Percentiles rank a stretch among this genome's conserved stretches.
Conservation (phyloP, 2,329 filamentous ascomycete genomes). For the Aspergillus flavus region DNA sequence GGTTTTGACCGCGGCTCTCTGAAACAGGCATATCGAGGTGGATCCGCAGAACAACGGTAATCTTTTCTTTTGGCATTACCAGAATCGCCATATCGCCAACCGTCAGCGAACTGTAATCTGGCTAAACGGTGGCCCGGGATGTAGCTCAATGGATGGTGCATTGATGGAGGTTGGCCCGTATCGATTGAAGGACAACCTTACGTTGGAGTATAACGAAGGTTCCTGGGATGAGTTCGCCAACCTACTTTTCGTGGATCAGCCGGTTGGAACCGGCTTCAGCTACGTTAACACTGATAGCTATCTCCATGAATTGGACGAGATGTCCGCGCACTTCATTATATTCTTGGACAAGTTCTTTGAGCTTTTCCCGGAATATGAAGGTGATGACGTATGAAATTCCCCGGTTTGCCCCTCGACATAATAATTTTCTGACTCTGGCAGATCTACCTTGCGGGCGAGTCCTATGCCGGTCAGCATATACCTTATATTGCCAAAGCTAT, state of each 20-base stretch:
- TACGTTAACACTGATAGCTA: constrained; percentile 91
- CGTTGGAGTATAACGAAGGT: constrained; percentile 82
- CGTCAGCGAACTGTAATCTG: constrained; percentile 89
- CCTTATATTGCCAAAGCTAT: constrained; percentile 95
- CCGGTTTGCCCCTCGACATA: background rate
- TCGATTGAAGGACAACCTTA: constrained; percentile 71
- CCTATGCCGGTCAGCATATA: constrained; percentile 94
- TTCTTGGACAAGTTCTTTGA: constrained; percentile 92
- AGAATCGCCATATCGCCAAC: constrained; percentile 94
- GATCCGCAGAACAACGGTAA: constrained; percentile 84
- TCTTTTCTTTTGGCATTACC: constrained; percentile 97
- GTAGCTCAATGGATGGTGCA: constrained; percentile 94
- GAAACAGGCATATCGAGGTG: constrained; percentile 82
- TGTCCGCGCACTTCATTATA: constrained; percentile 83
- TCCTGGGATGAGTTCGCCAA: constrained; percentile 99
- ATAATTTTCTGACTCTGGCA: constrained; percentile 42
- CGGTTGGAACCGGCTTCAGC: constrained; percentile 94
- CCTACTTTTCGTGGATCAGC: constrained; percentile 93
- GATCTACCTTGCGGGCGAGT: constrained; percentile 95
- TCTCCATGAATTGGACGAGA: constrained; percentile 79
- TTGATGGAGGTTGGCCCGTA: constrained; percentile 97
- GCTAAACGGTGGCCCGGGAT: constrained; percentile 96
- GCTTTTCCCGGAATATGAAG: constrained; percentile 87
- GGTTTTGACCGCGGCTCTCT: constrained; percentile 5
- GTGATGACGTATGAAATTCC: constrained; percentile 77